phyloP scores from a whole-genome alignment of 2,329 filamentous ascomycete genomes.

The Apiospora marii region DNA sequence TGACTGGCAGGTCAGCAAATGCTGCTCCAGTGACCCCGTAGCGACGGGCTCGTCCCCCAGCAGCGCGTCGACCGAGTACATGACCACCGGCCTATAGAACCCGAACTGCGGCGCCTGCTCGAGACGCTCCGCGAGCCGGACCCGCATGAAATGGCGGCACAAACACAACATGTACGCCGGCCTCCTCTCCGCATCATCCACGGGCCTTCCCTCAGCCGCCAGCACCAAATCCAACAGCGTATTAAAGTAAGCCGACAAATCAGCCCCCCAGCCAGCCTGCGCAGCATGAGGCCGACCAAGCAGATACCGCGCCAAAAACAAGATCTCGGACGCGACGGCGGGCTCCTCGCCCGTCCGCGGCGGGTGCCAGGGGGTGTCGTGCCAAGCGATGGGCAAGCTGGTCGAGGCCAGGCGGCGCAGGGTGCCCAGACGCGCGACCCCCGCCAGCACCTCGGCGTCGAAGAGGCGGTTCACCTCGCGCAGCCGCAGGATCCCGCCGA shows the following conservation, averaged over 20 bases:
- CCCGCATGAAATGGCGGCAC: neutral
- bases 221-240: neutral
- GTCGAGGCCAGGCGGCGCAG: neutral
- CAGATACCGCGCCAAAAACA: neutral
- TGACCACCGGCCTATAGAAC: neutral
- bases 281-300: neutral
- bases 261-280: neutral
- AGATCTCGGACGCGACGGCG: neutral
- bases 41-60: neutral
- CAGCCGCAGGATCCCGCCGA: neutral
- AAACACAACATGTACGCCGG: neutral
- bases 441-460: neutral
- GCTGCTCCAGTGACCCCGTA: neutral
- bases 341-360: neutral
- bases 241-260: neutral
- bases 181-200: neutral
- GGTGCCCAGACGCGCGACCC: neutral
- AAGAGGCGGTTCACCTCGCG: neutral
- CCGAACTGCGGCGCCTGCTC: neutral
- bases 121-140: neutral
- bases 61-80: neutral
- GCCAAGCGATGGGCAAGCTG: neutral
- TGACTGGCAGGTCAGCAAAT: neutral
- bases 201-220: neutral
- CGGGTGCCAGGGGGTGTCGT: neutral